Base-by-base conservation (phyloP, 257 asterid species). In the Voacanga thouarsii region DNA sequence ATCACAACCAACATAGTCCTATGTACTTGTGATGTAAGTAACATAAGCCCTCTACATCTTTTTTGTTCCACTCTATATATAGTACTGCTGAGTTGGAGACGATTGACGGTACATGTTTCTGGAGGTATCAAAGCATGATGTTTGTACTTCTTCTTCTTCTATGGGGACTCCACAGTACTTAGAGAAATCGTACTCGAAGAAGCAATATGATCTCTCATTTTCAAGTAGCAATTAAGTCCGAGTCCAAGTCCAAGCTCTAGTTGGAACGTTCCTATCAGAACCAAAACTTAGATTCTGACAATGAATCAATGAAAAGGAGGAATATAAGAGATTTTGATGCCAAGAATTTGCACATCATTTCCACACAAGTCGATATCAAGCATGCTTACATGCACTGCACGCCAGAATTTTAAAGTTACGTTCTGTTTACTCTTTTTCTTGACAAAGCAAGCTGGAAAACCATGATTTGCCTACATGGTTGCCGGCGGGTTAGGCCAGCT, bases 201-300 rank as follows among this genome's bases (percentile, higher is more conserved):
- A 53, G 77, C 16, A 8, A 7, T 49, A 9, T 53, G 26, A 57
- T 75, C 71, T 60, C 78, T 60, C 61, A 55, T 43, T 24, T 26
- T 59, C 21, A 16, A 23, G 45, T 56, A 75, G 66, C 65, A 56
- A 55, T 55, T 19, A 16, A 6, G 26, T 11, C 8, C 45, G 10
- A 56, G 45, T 77, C 8, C 45, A 18, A 56, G 45, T 77, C 64
- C 37, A 77, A 49, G 33, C 47, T 77, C 45, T 77, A 30, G 80
- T 63, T 77, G 45, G 3, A 56, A 68, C 26, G 71, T 77, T 56
- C 37, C 80, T 28, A n/a, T 77, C 80, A 43, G 19, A 51, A 45
- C 69, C 59, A 50, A 9, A 60, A 66, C 61, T 0, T 70, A 70
- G 50, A 45, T 44, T 23, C 74, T 44, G 12, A 3, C 21, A 44